Evolutionary conservation across 2,329 filamentous ascomycete species (phyloP).

Genomic region (Septoria petroselini): DNA sequence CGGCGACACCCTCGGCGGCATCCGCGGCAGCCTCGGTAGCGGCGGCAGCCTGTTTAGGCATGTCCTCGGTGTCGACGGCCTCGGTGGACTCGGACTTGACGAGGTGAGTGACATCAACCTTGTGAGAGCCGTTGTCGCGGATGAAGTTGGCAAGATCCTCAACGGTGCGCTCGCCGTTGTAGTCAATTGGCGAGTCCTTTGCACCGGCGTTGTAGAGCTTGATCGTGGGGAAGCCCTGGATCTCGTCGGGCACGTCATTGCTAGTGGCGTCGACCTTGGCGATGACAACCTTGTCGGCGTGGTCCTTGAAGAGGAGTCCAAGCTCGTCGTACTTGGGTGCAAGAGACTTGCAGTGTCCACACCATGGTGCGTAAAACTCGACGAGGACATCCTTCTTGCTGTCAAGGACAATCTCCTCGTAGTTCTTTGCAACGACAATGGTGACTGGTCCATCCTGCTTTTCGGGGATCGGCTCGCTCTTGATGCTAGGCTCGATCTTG

Average conservation of each 20-base stretch:
- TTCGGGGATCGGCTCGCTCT: constrained; percentile 96
- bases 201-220: constrained; percentile 91
- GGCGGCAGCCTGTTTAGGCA: constrained; percentile 47
- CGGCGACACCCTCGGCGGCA: constrained; percentile 25
- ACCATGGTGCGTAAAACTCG: constrained; percentile 95
- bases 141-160: constrained; percentile 92
- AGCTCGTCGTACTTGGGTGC: constrained; percentile 67
- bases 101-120: constrained; percentile 66
- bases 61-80: constrained; percentile 47
- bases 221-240: constrained; percentile 98
- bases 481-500: constrained; percentile 93
- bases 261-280: constrained; percentile 92
- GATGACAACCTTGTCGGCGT: constrained; percentile 58
- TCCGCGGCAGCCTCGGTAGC: constrained; percentile 35
- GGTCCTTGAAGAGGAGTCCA: constrained; percentile 53
- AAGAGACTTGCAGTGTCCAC: constrained; percentile 67
- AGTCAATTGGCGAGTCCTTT: constrained; percentile 82
- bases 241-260: constrained; percentile 96
- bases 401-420: constrained; percentile 86
- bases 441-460: constrained; percentile 84
- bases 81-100: constrained; percentile 42
- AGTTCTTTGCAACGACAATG: constrained; percentile 88
- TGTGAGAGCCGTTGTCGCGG: constrained; percentile 90
- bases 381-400: constrained; percentile 94
- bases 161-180: constrained; percentile 80